Evolutionary conservation across 2,329 filamentous ascomycete species (phyloP).

Genomic region (Penicillium expansum): DNA sequence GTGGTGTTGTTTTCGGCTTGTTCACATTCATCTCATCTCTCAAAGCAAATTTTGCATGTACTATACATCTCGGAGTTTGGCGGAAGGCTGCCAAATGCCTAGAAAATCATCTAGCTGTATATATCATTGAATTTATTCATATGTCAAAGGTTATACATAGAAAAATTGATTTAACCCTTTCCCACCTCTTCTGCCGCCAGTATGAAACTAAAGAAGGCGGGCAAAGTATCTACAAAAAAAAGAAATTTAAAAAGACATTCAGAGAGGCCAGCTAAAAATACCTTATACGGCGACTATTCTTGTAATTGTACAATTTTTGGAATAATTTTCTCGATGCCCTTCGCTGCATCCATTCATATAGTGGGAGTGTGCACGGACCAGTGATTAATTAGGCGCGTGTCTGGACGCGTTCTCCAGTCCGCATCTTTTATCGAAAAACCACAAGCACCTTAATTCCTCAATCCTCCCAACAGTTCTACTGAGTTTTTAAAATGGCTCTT

Average conservation of each 20-base stretch:
- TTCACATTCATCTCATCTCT: constrained; percentile 18
- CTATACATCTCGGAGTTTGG: constrained; percentile 13
- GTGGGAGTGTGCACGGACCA: constrained; percentile 33
- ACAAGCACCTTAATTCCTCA: neutral
- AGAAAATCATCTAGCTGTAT: constrained; percentile 2
- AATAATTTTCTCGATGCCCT: neutral
- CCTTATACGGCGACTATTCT: too few species aligned
- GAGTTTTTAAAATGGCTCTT: constrained; percentile 53
- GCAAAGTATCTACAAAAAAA: too few species aligned
- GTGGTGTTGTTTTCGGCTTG: neutral
- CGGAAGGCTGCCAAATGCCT: constrained; percentile 1
- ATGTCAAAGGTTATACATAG: neutral
- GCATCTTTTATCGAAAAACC: constrained; percentile 14
- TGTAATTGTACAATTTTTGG: neutral
- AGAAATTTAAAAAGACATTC: too few species aligned
- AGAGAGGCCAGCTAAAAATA: too few species aligned
- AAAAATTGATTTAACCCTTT: neutral
- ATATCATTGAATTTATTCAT: neutral
- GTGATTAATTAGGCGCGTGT: constrained; percentile 39
- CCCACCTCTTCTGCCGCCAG: too few species aligned
- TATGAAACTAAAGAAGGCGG: too few species aligned
- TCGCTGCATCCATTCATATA: neutral
- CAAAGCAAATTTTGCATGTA: constrained; percentile 18
- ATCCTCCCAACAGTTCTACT: neutral
- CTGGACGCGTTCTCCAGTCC: constrained; percentile 35